Percentiles rank a stretch among this genome's conserved stretches.
phyloP scores from a whole-genome alignment of 2,329 filamentous ascomycete species.

The Amesomyces nigricolor region DNA sequence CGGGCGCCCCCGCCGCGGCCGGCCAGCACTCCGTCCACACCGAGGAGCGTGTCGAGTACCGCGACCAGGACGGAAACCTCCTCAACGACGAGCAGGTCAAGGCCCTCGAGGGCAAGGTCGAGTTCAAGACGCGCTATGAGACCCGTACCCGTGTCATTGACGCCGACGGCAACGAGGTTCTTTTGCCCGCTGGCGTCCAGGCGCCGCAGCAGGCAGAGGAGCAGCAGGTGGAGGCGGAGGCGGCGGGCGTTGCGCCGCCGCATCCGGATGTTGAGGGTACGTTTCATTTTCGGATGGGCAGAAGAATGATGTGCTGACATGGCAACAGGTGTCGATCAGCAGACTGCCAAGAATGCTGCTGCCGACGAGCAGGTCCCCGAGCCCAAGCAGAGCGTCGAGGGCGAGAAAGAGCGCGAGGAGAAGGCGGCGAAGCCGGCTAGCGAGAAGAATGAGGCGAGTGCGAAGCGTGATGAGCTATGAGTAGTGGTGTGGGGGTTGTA shows the following conservation, averaged over 20 bases:
- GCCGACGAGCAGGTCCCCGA: conserved; percentile 36
- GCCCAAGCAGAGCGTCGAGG: conserved; percentile 49
- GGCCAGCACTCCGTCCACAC: conserved; percentile 46
- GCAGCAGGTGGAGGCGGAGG: conserved; percentile 21
- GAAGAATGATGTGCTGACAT: conserved; percentile 3
- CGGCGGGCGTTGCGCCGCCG: conserved; percentile 47
- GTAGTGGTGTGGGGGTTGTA: not conserved
- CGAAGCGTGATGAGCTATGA: conserved; percentile 15
- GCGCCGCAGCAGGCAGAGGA: conserved; percentile 15
- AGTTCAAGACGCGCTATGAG: conserved; percentile 93
- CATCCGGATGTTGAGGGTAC: conserved; percentile 52
- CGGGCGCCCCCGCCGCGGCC: conserved; percentile 44
- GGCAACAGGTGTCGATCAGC: conserved; percentile 46
- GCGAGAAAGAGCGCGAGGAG: conserved; percentile 52
- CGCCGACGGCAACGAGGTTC: conserved; percentile 71
- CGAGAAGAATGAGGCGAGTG: conserved; percentile 52
- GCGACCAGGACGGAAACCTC: conserved; percentile 88
- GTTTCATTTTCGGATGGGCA: not conserved
- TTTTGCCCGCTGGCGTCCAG: conserved; percentile 38
- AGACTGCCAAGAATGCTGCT: conserved; percentile 43
- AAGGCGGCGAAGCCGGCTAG: conserved; percentile 57
- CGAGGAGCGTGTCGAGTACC: conserved; percentile 87
- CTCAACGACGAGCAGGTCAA: conserved; percentile 79
- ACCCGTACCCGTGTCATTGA: conserved; percentile 85
- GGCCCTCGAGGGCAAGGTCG: conserved; percentile 82